Base-by-base conservation (phyloP, 495 filamentous ascomycete species). In the Hypomontagnella monticulosa region DNA sequence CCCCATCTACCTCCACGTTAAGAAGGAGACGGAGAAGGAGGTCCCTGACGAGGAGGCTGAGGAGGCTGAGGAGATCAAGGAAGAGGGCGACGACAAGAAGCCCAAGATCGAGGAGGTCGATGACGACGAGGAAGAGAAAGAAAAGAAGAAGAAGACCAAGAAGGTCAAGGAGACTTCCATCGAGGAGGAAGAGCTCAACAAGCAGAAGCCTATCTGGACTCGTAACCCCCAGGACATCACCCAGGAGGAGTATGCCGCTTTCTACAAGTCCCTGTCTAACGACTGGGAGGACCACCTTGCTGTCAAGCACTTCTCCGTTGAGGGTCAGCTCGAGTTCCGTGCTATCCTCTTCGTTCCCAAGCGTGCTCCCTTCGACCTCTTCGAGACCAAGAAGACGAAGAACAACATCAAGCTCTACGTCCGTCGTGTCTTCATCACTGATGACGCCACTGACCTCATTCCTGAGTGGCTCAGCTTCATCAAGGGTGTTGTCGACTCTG, bases 371-470 rank as follows among this genome's bases (percentile, higher is more conserved):
- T 99, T 99, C 82, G 95, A 99, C 75, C 91, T 99, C 57, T 99
- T 99, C 83, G 95, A 99, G 89, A 97, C 96, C 69, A 99, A 99
- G 91, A 96, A 97, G 89, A 97, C 93, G 76, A 99, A 99, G 92
- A 98, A 97, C 88, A 99, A 99, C 90, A 98, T 99, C 87, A 99
- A 99, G 87, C 89, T 99, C 73, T 99, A 99, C 82, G 95, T 99
- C 71, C 95, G 95, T 79, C 96, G 95, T 79, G 95, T 99, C 80
- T 99, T 99, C 89, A 99, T 99, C 86, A 99, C 95, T 56, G 95
- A 99, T 71, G 95, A 99, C 83, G 93, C 93, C 67, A 98, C 94
- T 73, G 95, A 99, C 77, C 89, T 99, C 82, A 96, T 99, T 70
- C 95, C 95, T 63, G 95, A 99, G 85, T 99, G 95, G 95, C 90